Conservation (phyloP, 768 basidiomycete genomes). For the Lentinula guzmanii region DNA sequence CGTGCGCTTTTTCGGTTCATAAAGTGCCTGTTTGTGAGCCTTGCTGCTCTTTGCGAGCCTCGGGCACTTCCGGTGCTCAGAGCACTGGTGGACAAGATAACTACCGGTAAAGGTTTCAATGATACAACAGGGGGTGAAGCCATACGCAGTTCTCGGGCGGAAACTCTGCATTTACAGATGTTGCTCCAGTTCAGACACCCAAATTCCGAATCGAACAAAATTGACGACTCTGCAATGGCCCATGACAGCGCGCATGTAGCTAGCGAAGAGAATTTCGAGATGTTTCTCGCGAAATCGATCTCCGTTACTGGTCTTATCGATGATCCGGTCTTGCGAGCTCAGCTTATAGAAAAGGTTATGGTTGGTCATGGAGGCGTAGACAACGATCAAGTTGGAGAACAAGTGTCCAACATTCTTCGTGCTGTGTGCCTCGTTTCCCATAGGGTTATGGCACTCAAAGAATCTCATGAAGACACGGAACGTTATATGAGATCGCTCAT, state of each 20-base stretch:
- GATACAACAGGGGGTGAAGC: not conserved
- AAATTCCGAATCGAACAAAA: not conserved
- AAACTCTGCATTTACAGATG: not conserved
- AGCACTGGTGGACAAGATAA: not conserved
- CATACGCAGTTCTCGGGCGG: not conserved
- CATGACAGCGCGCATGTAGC: not conserved
- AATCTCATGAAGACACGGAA: not conserved
- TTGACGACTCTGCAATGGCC: not conserved
- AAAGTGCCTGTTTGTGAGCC: constrained; percentile 53
- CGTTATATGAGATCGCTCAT: not conserved
- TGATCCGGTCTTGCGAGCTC: not conserved
- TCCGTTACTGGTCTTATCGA: not conserved
- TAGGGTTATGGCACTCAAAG: not conserved
- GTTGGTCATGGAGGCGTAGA: not conserved
- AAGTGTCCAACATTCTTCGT: not conserved
- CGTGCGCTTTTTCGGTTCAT: constrained; percentile 60
- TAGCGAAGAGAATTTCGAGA: not conserved
- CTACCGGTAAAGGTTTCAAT: not conserved
- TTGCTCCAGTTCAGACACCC: not conserved
- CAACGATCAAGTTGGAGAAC: not conserved
- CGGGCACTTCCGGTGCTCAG: not conserved
- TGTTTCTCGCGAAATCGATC: not conserved
- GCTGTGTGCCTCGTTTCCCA: not conserved
- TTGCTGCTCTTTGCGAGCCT: constrained; percentile 28
- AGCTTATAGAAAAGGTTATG: not conserved